These are phyloP conservation scores for Penicillium riverlandense DNA, from an alignment of 495 filamentous ascomycete genomes.

Conservation along the genomic window DNA sequence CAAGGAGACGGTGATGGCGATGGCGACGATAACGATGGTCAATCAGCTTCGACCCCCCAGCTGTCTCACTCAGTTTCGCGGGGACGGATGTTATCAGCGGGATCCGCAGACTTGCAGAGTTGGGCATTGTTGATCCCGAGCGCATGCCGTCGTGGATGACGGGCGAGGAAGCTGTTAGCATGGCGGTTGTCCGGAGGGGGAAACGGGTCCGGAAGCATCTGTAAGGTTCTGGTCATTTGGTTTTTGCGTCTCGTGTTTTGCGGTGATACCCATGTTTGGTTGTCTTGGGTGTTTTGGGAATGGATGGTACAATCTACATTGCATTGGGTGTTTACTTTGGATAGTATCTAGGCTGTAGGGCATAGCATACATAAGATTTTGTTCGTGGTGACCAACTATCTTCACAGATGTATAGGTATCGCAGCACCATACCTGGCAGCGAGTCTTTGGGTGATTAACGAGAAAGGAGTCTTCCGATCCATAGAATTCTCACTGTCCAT, in stretches of 20 bases:
- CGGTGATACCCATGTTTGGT: slow-evolving; percentile 7
- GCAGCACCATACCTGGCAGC: no score
- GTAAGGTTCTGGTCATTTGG: slow-evolving; percentile 2
- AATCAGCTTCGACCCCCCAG: slow-evolving; percentile 6
- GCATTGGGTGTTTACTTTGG: no score
- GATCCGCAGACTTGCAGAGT: slow-evolving; percentile 65
- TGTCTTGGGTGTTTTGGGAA: not conserved
- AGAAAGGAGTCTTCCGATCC: no score
- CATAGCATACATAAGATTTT: no score
- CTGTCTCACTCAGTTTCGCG: slow-evolving; percentile 57
- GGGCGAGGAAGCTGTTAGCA: slow-evolving; percentile 73
- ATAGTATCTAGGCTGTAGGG: no score
- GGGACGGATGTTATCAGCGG: slow-evolving; percentile 79
- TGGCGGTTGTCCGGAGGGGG: slow-evolving; percentile 58
- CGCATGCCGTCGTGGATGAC: slow-evolving; percentile 89
- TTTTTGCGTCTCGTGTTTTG: not conserved
- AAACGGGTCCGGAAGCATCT: slow-evolving; percentile 29
- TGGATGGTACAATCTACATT: no score
- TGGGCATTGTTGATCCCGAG: slow-evolving; percentile 63
- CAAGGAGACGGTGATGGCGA: slow-evolving; percentile 11
- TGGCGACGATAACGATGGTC: slow-evolving; percentile 13
- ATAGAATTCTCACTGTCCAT: no score
- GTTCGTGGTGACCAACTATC: no score
- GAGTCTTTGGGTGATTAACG: no score
- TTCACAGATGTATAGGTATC: no score